Conservation (phyloP, 371 early-diverging fungal species). For the Hamiltosporidium tvaerminnensis region DNA sequence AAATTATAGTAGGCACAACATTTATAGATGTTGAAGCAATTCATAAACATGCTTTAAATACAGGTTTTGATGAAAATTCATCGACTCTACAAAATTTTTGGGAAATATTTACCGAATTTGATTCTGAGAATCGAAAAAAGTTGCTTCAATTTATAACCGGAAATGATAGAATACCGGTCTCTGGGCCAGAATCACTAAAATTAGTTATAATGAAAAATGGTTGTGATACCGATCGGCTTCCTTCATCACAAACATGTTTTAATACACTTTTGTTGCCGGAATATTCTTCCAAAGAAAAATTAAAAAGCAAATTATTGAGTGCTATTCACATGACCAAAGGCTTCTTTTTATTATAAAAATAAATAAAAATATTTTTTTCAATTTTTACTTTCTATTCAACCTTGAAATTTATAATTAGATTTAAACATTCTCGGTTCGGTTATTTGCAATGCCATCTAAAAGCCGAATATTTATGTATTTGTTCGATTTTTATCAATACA, state of each 20-base stretch:
- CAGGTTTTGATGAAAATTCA: slow-evolving; percentile 56
- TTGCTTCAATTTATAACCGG: slow-evolving; percentile 87
- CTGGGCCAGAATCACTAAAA: slow-evolving; percentile 66
- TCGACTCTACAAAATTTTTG: slow-evolving; percentile 59
- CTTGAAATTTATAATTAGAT: too few relatives aligned
- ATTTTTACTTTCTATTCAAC: too few relatives aligned
- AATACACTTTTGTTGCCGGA: slow-evolving; percentile 78
- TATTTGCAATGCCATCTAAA: too few relatives aligned
- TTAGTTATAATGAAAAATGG: slow-evolving; percentile 91
- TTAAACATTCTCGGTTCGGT: too few relatives aligned
- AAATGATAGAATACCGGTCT: slow-evolving; percentile 79
- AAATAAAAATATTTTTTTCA: not conserved
- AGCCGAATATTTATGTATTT: too few relatives aligned
- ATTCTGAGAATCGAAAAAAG: slow-evolving; percentile 64
- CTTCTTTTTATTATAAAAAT: slow-evolving; percentile 62
- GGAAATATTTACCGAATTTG: slow-evolving; percentile 68
- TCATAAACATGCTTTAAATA: slow-evolving; percentile 65
- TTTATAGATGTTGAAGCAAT: slow-evolving; percentile 68
- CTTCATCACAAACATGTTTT: slow-evolving; percentile 88
- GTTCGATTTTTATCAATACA: too few relatives aligned
- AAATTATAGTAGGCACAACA: slow-evolving; percentile 74
- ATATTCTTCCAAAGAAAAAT: slow-evolving; percentile 64
- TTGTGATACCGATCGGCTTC: slow-evolving; percentile 75
- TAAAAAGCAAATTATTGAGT: slow-evolving; percentile 65
- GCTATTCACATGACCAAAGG: slow-evolving; percentile 88